Base-by-base conservation (phyloP, 345 rosid species). In the Melaleuca quinquenervia region DNA sequence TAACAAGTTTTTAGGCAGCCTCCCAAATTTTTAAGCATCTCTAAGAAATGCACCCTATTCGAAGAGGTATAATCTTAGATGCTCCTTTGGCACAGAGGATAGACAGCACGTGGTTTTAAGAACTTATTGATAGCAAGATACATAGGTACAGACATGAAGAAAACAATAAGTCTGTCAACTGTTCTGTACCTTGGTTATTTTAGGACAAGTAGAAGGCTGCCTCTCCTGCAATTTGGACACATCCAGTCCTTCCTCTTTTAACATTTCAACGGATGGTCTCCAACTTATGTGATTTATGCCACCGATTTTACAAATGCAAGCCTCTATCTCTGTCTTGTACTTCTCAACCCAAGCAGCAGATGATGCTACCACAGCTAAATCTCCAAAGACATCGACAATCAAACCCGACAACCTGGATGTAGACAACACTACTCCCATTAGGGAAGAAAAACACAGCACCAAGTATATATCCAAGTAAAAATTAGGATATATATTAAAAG, bases 261-360 rank as follows among this genome's bases (percentile, higher is more conserved):
- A 93, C 86, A 97, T 92, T 88, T 97, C 98, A 90, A 93, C 82
- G 49, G 98, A 96, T 0, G 96, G 97, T 90, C 98, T 93, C 98
- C 99, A 97, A 86, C 92, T 94, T 83, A 95, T 87, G 89, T 95
- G 95, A 89, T 89, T 89, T 82, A 97, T 91, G 83, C 89, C 95
- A 80, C 89, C 86, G 84, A 94, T 86, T 87, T 90, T 91, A 86
- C 92, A 86, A 44, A 95, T 88, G 90, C 92, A 93, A 87, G 90
- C 88, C 91, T 94, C 92, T 36, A 97, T 87, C 83, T 96, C 90
- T 58, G 55, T 83, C 91, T 88, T 97, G 90, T 95, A 91, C 89
- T 94, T 95, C 90, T 97, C 99, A 88, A 97, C 93, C 98, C 98
- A 96, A 88, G 98, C 98, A 87, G 98, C 98, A 83, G 98, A 97